Conservation (phyloP, 768 basidiomycete genomes). For the Rubroboletus pulcherrimus region DNA sequence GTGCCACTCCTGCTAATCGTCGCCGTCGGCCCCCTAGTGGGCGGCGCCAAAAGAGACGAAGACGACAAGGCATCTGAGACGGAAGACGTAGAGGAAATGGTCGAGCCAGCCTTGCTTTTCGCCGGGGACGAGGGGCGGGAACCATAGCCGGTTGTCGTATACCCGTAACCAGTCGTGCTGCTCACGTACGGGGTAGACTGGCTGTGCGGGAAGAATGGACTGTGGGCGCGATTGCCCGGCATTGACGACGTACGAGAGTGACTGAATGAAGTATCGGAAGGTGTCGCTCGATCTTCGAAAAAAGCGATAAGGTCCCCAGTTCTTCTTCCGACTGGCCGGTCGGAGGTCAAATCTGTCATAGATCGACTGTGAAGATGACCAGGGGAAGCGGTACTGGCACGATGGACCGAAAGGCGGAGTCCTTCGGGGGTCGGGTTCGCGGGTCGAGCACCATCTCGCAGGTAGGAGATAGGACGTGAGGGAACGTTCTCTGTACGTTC, state of each 20-base stretch:
- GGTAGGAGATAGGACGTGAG: slow-evolving; percentile 53
- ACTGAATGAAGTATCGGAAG: slow-evolving; percentile 33
- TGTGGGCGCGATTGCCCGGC: slow-evolving; percentile 36
- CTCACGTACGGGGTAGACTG: slow-evolving; percentile 41
- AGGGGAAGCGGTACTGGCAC: slow-evolving; percentile 37
- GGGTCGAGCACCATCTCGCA: slow-evolving; percentile 32
- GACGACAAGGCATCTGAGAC: slow-evolving; percentile 26
- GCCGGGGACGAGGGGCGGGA: slow-evolving; percentile 49
- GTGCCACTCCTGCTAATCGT: slow-evolving; percentile 26
- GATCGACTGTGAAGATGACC: slow-evolving; percentile 48
- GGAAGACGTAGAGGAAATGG: slow-evolving; percentile 25
- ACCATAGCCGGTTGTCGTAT: slow-evolving; percentile 32
- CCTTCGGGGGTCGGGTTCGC: slow-evolving; percentile 43
- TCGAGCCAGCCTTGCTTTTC: slow-evolving; percentile 38
- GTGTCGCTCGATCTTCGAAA: slow-evolving; percentile 56
- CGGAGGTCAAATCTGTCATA: slow-evolving; percentile 53
- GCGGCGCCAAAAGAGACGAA: slow-evolving; percentile 49
- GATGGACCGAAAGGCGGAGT: slow-evolving; percentile 44
- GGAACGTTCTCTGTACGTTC: slow-evolving; percentile 69
- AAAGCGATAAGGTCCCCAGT: slow-evolving; percentile 71
- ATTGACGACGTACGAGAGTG: slow-evolving; percentile 56
- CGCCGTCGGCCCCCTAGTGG: slow-evolving; percentile 33
- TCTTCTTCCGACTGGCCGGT: slow-evolving; percentile 46
- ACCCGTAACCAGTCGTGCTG: slow-evolving; percentile 34
- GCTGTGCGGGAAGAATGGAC: slow-evolving; percentile 29